phyloP scores from a whole-genome alignment of 768 basidiomycete genomes.

The Xerocomus spinulosus region DNA sequence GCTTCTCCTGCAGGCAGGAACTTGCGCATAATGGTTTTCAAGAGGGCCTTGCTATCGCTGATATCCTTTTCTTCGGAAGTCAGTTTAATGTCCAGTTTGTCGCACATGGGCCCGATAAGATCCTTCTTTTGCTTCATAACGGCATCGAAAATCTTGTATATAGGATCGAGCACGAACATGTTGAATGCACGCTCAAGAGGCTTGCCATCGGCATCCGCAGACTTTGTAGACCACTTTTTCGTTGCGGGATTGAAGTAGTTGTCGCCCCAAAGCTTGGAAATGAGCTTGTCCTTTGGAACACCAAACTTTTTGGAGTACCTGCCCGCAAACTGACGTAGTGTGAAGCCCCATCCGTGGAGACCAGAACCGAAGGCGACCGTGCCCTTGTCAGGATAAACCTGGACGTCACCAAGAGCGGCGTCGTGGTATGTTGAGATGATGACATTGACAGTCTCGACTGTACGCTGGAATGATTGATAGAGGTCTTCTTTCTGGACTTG shows the following conservation, averaged over 20 bases:
- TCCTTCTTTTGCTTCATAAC: conserved; percentile 99
- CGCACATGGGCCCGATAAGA: conserved; percentile 72
- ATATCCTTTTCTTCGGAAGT: conserved; percentile 84
- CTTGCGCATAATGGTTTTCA: conserved; percentile 98
- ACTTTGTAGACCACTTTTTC: conserved; percentile 90
- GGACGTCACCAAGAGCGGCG: conserved; percentile 89
- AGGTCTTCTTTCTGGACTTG: conserved; percentile 96
- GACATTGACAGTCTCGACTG: conserved; percentile 97
- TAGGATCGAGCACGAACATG: conserved; percentile 96
- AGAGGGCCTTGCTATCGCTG: conserved; percentile 83
- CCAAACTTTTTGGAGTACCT: conserved; percentile 98
- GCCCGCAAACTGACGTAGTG: conserved; percentile 92
- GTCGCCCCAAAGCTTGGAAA: conserved; percentile 97
- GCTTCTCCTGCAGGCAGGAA: conserved; percentile 99
- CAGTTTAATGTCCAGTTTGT: conserved; percentile 95
- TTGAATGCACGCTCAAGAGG: conserved; percentile 98
- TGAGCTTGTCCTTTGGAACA: conserved; percentile 98
- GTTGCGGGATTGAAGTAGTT: conserved; percentile 98
- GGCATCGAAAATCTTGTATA: conserved; percentile 96
- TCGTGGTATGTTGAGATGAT: conserved; percentile 98
- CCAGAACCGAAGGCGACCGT: conserved; percentile 99
- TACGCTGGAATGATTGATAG: conserved; percentile 96
- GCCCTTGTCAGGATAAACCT: conserved; percentile 97
- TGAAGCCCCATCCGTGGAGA: conserved; percentile 99
- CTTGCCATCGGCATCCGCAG: conserved; percentile 74